Evolutionary conservation across 345 rosid species (phyloP), one percentile per base, ranked within the genome.

Genomic region (Acer yangbiense): DNA sequence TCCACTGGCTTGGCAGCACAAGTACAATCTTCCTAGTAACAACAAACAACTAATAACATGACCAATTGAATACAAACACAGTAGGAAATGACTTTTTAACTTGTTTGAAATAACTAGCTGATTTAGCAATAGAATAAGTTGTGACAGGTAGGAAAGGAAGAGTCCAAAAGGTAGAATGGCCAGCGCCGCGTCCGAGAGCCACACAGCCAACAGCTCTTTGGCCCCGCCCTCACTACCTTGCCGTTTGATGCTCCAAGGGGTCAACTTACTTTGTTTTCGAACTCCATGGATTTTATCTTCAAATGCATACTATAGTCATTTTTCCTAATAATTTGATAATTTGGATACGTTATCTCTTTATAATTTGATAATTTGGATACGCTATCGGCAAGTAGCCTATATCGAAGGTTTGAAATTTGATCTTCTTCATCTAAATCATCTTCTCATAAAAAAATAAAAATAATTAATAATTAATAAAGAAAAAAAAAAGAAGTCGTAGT

Each of bases 201-300:
- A 43, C 9, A 35, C 0, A 35, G 39, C 6, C 39, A 43, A 43
- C 46, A 9, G 9, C 46, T 8, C 2, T 8, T 32, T 32, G 46
- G 44, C 46, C 68, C 46, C 46, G 13, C 32, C 39, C 17, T 2
- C 21, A 2, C 63, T 52, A 14, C 55, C 16, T 63, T 73, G 76
- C 73, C 41, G 70, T 73, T 75, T 75, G 80, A 72, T 64, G 73
- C 32, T 65, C 35, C 81, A 80, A 82, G 69, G 44, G 79, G 88
- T 61, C 88, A 76, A 20, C 60, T 71, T 29, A 29, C 32, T 29
- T 58, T 44, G 78, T 54, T 73, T 78, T 68, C 50, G 12, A 1
- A 25, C 27, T 1, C 27, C 27, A 25, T 25, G 27, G 27, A 25
- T 0, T 25, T 25, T 25, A 25, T 25, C 27, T 32, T 32, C 35